These are phyloP conservation scores for Colletotrichum chlorophyti DNA, from an alignment of 2,329 filamentous ascomycete genomes.

Conservation along the genomic window DNA sequence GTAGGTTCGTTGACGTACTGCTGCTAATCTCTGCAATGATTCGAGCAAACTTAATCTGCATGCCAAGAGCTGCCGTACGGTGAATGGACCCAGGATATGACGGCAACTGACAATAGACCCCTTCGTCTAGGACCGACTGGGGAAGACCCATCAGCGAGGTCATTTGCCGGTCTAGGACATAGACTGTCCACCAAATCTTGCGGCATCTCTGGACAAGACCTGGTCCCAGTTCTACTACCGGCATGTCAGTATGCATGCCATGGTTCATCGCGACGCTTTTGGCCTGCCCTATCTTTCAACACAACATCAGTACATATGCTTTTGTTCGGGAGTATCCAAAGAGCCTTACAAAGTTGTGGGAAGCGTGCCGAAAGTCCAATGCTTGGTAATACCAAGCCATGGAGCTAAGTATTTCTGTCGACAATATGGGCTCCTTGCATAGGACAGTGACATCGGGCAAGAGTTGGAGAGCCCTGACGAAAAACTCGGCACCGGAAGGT, in stretches of 20 bases:
- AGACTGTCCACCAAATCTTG: slow-evolving; percentile 61
- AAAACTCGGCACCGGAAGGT: slow-evolving; percentile 55
- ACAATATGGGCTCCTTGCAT: slow-evolving; percentile 49
- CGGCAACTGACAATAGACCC: slow-evolving; percentile 51
- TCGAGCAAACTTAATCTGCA: slow-evolving; percentile 41
- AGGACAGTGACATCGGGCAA: slow-evolving; percentile 50
- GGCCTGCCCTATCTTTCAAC: slow-evolving; percentile 53
- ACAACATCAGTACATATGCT: not conserved
- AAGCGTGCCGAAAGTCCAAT: slow-evolving; percentile 52
- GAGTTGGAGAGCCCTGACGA: slow-evolving; percentile 50
- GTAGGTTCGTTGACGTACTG: slow-evolving; percentile 30
- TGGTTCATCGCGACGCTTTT: slow-evolving; percentile 56
- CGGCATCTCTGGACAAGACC: slow-evolving; percentile 51
- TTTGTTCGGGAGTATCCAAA: not conserved
- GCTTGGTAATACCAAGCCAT: slow-evolving; percentile 60
- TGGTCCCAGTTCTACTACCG: slow-evolving; percentile 46
- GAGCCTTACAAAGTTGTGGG: slow-evolving; percentile 50
- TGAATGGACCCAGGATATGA: slow-evolving; percentile 36
- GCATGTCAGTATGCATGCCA: slow-evolving; percentile 61
- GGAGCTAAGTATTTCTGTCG: slow-evolving; percentile 58
- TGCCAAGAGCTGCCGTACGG: slow-evolving; percentile 37
- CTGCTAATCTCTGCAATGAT: slow-evolving; percentile 40
- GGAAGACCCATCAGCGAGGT: slow-evolving; percentile 61
- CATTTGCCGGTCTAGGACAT: slow-evolving; percentile 60
- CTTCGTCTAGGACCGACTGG: slow-evolving; percentile 54